Base-by-base conservation (phyloP, 139 green algal genomes). In the Chlorella sorokiniana region DNA sequence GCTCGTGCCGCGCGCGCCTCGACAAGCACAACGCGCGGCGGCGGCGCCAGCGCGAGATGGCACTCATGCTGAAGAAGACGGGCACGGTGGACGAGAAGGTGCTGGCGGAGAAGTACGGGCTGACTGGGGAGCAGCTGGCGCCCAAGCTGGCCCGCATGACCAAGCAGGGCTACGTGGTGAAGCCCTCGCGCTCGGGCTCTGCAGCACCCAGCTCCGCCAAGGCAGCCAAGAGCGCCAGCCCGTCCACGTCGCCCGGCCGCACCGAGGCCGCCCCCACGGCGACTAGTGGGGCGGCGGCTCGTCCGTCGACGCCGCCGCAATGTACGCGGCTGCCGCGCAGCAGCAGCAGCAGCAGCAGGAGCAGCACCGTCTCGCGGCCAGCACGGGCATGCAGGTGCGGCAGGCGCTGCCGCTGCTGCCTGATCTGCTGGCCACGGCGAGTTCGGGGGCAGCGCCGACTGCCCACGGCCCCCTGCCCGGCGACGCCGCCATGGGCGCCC, bases 21-120 rank as follows among this genome's bases (percentile, higher is more conserved):
- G 84, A 93, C 78, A 89, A 90, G 9, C 91, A 95, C 86, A 95
- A 95, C 69, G 84, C 86, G 0, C 81, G 89, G 42, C 83, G 91
- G 14, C 81, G 90, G 44, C 82, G 85, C 41, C 62, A 81, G 82
- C 56, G 84, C 62, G 84, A 88, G 70, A 85, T 88, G 79, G 41
- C 64, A 27, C 84, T 83, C 56, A 81, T 88, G 79, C 63, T 88
- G 16, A 75, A 76, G 54, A 85, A 65, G 29, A 73, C 51, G 22
- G 84, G 79, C n/a, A 69, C 68, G 14, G 62, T 88, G 7, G 84
- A 88, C 44, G 69, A 76, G 68, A 69, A 76, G 48, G 18, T 81
- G 75, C 75, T 81, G 75, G 42, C 42, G 25, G 41, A 75, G 25
- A 84, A 88, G 73, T 88, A 88, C 31, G 62, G 62, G 5, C 42